A percentile compares a stretch with the other conserved stretches of the same genome.
Conservation (phyloP, 352 stramenopile genomes). For the Phytopythium delawarense region DNA sequence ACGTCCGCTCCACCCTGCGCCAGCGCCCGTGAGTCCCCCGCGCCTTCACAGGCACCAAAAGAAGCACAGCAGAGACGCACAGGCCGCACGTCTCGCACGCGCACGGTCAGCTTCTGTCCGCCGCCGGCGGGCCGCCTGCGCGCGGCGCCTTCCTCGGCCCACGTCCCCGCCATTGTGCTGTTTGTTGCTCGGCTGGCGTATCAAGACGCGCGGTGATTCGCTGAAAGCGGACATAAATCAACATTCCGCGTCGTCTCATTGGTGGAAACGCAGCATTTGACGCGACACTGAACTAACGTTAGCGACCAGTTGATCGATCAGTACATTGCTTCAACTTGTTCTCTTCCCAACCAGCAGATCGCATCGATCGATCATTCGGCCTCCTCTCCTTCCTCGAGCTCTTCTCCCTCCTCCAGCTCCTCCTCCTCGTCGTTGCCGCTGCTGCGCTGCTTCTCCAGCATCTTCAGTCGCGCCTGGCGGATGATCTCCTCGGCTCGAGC, state of each 20-base stretch:
- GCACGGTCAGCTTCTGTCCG: neutral
- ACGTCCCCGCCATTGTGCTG: too few relatives aligned
- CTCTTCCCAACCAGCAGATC: neutral
- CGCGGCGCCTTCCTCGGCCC: neutral
- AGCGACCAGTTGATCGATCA: too few relatives aligned
- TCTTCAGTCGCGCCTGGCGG: slow-evolving; percentile 54
- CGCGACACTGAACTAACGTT: too few relatives aligned
- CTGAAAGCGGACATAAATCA: neutral
- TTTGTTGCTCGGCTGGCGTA: neutral
- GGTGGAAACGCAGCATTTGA: neutral
- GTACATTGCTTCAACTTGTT: neutral
- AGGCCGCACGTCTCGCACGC: neutral
- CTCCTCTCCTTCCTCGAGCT: slow-evolving; percentile 36
- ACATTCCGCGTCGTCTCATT: neutral
- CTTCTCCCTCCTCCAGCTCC: slow-evolving; percentile 63
- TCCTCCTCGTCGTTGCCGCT: slow-evolving; percentile 18
- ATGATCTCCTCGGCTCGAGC: slow-evolving; percentile 66
- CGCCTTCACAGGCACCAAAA: too few relatives aligned
- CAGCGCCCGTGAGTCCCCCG: too few relatives aligned
- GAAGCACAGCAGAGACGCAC: too few relatives aligned
- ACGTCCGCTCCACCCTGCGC: neutral
- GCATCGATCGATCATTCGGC: slow-evolving; percentile 17
- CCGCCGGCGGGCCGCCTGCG: neutral
- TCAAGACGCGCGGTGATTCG: neutral
- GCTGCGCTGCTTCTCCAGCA: slow-evolving; percentile 35